Evolutionary conservation across 805 yeast species (phyloP), one percentile per base, ranked within the genome.

Genomic region (Candida cerambycidarum): DNA sequence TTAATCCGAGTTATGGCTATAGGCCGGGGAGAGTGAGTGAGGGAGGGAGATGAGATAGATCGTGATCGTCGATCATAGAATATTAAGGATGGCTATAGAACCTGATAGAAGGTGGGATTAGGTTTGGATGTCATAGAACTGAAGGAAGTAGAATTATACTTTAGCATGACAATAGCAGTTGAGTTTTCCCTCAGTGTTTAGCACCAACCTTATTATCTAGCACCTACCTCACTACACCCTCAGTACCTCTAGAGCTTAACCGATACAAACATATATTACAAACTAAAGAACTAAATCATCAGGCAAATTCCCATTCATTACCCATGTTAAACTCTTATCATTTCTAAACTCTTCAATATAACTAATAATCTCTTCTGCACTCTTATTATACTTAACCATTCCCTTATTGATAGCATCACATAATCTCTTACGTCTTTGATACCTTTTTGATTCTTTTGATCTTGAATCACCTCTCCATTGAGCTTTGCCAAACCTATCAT

Each of bases 391-490:
- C 53, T 69, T 69, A 14, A 52, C 52, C 61, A 65, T 63, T 1
- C 76, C 75, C 23, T 69, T 51, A 27, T 66, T 67, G 19, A 70
- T 67, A 14, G 74, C 72, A 45, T 70, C 74, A 43, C 72, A 69
- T 38, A 70, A 56, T 51, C 69, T 65, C 46, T 68, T 70, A 30
- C 76, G 52, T 47, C 76, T 57, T 47, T 70, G 76, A 50, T 52
- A 70, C 44, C 76, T 54, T 53, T 70, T 70, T 14, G 68, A 61
- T 44, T 70, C 74, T 48, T 70, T 70, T 12, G 73, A 66, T 29
- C 76, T 54, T 6, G 72, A 65, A 50, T 70, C 74, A 18, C 76
- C 76, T 39, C 76, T 54, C 76, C 76, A 70, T 41, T 65, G 66
- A 47, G 65, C 63, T 46, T 70, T 70, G 15, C 76, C 76, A 49